These are phyloP conservation scores for Amphirosellinia nigrospora DNA, from an alignment of 495 filamentous ascomycete genomes.

Conservation along the genomic window DNA sequence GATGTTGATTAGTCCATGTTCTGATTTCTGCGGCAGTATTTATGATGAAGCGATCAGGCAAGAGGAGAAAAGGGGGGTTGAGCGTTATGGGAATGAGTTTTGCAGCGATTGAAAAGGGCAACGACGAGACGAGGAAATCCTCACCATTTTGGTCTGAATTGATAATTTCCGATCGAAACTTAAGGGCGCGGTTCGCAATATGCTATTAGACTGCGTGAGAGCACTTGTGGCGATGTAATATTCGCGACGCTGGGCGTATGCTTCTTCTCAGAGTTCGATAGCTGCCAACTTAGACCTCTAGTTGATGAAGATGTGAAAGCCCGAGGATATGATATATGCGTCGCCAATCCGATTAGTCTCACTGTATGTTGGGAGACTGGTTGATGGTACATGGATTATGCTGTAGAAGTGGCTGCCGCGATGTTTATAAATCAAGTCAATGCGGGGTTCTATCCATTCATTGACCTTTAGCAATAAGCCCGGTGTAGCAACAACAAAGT, in stretches of 20 bases:
- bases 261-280: neutral
- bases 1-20: slow-evolving; percentile 4
- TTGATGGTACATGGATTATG: neutral
- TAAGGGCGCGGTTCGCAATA: neutral
- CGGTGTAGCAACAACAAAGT: neutral
- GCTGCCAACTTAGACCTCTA: neutral
- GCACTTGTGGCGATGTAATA: neutral
- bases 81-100: neutral
- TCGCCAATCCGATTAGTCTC: neutral
- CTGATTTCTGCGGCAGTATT: neutral
- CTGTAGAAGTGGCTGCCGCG: neutral
- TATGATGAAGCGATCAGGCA: neutral
- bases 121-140: neutral
- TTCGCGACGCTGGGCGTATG: neutral
- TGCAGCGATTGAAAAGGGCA: neutral
- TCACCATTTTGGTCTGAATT: slow-evolving; percentile 14
- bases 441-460: neutral
- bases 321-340: neutral
- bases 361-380: neutral
- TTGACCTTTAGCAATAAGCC: neutral
- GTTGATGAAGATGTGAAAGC: neutral
- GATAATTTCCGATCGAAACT: neutral
- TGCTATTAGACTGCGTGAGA: neutral
- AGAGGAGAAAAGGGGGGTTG: neutral
- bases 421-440: neutral